Conservation (phyloP, 352 stramenopile genomes). For the Pythium phragmitis region DNA sequence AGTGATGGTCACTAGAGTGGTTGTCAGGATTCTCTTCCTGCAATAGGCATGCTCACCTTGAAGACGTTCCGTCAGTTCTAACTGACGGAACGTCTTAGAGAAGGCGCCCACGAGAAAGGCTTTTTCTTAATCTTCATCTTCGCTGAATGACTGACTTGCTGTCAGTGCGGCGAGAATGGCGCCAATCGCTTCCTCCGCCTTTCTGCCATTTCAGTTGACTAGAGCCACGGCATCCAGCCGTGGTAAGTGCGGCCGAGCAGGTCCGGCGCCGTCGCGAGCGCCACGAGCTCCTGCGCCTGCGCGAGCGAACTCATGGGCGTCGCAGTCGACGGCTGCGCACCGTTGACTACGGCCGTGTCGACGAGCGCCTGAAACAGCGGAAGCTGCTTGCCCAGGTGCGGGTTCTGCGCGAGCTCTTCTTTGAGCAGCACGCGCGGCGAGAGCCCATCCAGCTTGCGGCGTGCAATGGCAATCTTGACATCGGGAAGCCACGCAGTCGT, state of each 20-base stretch:
- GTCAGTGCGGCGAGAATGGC: neutral
- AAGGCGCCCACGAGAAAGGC: too few species aligned
- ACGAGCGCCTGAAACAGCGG: slow-evolving; percentile 58
- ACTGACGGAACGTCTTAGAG: too few species aligned
- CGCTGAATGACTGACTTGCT: neutral
- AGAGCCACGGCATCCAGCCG: slow-evolving; percentile 84
- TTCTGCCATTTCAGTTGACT: neutral
- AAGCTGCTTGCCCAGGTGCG: slow-evolving; percentile 53
- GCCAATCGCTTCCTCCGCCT: too few species aligned
- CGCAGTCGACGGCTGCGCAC: slow-evolving; percentile 19
- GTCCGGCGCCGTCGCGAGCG: slow-evolving; percentile 77
- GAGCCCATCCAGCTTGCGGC: slow-evolving; percentile 73
- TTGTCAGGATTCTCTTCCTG: too few species aligned
- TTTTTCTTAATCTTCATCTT: neutral
- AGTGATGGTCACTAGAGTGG: too few species aligned
- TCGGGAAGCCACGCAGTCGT: slow-evolving; percentile 59
- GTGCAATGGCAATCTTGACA: slow-evolving; percentile 74
- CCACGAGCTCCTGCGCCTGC: slow-evolving; percentile 85
- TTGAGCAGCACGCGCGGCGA: slow-evolving; percentile 68
- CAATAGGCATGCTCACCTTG: too few species aligned
- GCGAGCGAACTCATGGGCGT: slow-evolving; percentile 46
- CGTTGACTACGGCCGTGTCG: slow-evolving; percentile 31
- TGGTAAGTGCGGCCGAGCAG: slow-evolving; percentile 80
- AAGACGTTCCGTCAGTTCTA: too few species aligned
- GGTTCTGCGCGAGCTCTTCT: slow-evolving; percentile 72